Evolutionary conservation across 1,284 basidiomycete genomes (phyloP), one percentile per base, ranked within the genome.

Genomic region (Cutaneotrichosporon mucoides): DNA sequence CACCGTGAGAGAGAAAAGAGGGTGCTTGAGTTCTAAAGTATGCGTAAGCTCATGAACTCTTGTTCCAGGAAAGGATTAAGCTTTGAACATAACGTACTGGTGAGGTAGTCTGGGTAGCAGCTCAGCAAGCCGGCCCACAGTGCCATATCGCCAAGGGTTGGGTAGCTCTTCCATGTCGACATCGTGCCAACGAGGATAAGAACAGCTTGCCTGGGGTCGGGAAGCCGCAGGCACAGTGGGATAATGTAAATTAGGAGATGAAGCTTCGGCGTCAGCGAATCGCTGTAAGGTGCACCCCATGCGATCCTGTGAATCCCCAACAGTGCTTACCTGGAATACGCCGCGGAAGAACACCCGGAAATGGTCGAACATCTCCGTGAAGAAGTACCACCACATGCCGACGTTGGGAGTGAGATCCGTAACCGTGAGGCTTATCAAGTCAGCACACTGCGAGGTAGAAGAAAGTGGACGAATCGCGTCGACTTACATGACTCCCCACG

Each of bases 331-430:
- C 45, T 90, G 92, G 77, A 98, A 98, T n/a, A 90, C 90, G 81
- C 94, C 88, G 15, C 96, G 80, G 82, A 97, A 99, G 79, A 98
- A 98, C 3, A 87, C 84, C 37, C 94, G 83, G 81, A 98, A 99
- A 76, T 99, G 90, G 72, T 97, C 93, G 69, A 99, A 99, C 88
- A 98, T 98, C 76, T 99, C 94, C 11, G 93, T 97, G 79, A 98
- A 97, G 79, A 98, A 98, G 79, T 99, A 99, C 96, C 96, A 99
- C 88, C 91, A 93, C 42, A 98, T 80, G 3, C 95, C 95, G 7
- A 91, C 86, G 69, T 95, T 97, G 0, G 96, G 96, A 5, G 91
- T 92, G 56, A 98, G 78, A 73, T 95, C 92, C 4, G 88, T 87
- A 6, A 93, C 84, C 5, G 82, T 84, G 24, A 89, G 67, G 45